These are phyloP conservation scores for Plasmopara viticola DNA, from an alignment of 352 stramenopile genomes.

Conservation along the genomic window DNA sequence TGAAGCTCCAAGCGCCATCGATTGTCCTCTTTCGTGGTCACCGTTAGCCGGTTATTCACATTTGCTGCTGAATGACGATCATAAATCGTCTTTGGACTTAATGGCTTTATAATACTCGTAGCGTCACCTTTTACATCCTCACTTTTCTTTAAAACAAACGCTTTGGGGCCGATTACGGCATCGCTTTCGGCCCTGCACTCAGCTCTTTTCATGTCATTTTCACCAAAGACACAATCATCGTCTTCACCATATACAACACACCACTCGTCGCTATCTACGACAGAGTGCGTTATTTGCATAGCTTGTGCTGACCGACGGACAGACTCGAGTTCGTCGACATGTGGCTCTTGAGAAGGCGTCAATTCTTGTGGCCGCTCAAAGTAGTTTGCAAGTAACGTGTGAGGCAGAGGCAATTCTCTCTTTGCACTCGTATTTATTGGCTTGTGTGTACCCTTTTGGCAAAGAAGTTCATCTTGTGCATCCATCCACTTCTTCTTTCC, in stretches of 20 bases:
- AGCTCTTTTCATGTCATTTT: background rate
- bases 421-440: conserved; percentile 29
- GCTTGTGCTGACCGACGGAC: conserved; percentile 2
- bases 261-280: conserved; percentile 22
- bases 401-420: background rate
- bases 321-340: conserved; percentile 8
- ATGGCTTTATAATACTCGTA: background rate
- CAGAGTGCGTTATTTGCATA: conserved; percentile 12
- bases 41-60: background rate
- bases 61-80: background rate
- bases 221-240: background rate
- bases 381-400: conserved; percentile 13
- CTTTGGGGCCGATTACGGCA: too few species aligned
- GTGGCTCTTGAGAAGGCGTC: background rate
- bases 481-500: conserved; percentile 49
- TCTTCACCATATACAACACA: conserved; percentile 18
- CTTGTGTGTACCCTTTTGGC: conserved; percentile 50
- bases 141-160: background rate
- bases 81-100: conserved; percentile 6
- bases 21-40: conserved; percentile 14
- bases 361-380: conserved; percentile 13
- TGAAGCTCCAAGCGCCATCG: conserved; percentile 53
- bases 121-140: background rate
- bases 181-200: too few species aligned
- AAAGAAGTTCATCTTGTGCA: conserved; percentile 62